Evolutionary conservation across 2,329 filamentous ascomycete species (phyloP), one percentile per base, ranked within the genome.

Genomic region (Trichoderma oligosporum): DNA sequence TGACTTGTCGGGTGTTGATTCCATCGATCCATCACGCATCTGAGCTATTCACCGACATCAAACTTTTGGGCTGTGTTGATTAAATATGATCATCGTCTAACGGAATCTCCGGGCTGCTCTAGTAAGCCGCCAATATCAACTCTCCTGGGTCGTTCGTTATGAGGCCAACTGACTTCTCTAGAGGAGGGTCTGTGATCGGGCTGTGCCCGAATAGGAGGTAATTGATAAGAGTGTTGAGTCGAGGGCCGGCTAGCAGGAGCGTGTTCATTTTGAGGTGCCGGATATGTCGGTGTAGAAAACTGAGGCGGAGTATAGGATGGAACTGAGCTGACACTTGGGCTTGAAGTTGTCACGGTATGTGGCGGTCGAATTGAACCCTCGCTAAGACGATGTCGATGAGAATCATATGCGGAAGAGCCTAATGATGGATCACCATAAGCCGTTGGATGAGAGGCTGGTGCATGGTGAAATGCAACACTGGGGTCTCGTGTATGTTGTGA

Each of bases 61-160:
- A 16, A 16, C 12, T 20, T 22, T 11, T 18, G 5, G 5, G 22
- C 14, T 3, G 24, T 16, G 14, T 4, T 11, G 12, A 9, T 20
- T 7, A 12, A 38, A 2, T 6, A 4, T n/a, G 4, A 14, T 11
- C 22, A 55, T 14, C 41, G 41, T 47, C 63, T 64, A 60, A 61
- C 68, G 46, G 62, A 68, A 35, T 61, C 74, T 63, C 78, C 78
- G 22, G 80, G 77, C 69, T 77, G 82, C 62, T 83, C 84, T 65
- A 88, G 82, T 65, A 83, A 74, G 2, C 82, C 83, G 9, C 78
- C 81, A 60, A 86, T 86, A 63, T 84, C 82, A 47, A 86, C 78
- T 14, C 83, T 78, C 35, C 75, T 70, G 16, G 75, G 71, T 25
- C 81, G 76, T 56, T 82, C 81, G 57, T 81, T 79, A 41, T 78